phyloP scores from a whole-genome alignment of 305 asterid genomes.

The Caryopteris hybrid region DNA sequence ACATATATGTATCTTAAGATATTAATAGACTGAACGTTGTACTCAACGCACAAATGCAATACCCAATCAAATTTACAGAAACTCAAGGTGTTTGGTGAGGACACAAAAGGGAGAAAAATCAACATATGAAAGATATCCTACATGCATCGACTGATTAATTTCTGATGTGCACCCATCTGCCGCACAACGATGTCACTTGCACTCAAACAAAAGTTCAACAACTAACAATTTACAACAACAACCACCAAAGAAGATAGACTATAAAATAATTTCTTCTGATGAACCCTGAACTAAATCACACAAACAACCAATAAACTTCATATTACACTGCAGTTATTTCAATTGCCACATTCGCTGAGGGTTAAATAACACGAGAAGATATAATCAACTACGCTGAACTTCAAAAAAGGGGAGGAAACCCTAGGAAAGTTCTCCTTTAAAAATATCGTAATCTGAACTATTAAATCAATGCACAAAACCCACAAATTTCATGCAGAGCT shows the following conservation, averaged over 20 bases:
- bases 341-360: not conserved
- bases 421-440: constrained; percentile 22
- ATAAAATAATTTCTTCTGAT: not conserved
- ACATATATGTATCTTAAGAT: not conserved
- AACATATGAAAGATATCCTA: not conserved
- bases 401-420: constrained; percentile 16
- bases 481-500: constrained; percentile 18
- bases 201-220: not conserved
- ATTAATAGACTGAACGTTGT: not conserved
- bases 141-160: not conserved
- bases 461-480: constrained; percentile 10
- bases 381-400: constrained; percentile 13
- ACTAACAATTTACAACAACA: not conserved
- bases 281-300: not conserved
- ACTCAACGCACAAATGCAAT: not conserved
- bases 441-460: constrained; percentile 32
- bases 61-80: not conserved
- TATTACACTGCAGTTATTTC: not conserved
- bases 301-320: constrained; percentile 1
- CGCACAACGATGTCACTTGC: not conserved
- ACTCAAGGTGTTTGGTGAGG: constrained; percentile 2
- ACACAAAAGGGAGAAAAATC: not conserved
- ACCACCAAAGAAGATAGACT: not conserved
- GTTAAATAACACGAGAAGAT: not conserved
- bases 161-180: not conserved